Base-by-base conservation (phyloP, 1,284 basidiomycete genomes). In the Somion occarium region DNA sequence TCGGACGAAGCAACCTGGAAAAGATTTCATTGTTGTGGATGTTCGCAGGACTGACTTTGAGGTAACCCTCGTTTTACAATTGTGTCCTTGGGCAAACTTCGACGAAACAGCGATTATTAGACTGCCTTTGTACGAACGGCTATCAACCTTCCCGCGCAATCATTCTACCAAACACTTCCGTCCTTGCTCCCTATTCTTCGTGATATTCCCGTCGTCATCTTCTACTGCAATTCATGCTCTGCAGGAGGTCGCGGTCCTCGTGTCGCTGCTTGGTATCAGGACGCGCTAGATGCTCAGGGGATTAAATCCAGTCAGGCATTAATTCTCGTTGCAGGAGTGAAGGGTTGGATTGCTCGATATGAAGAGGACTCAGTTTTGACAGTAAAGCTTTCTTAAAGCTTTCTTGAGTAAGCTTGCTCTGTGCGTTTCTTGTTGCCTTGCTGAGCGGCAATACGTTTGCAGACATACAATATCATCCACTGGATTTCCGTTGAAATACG, bases 91-190 rank as follows among this genome's bases (percentile, higher is more conserved):
- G 24, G 39, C 26, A 18, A 27, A 43, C 20, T 18, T 25, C 44
- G 52, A n/a, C 11, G 37, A 3, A 19, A 18, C 34, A 15, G n/a
- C n/a, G n/a, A n/a, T 34, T n/a, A 24, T 12, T 48, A 57, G 56
- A 47, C 34, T 23, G 49, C 48, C 9, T 55, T 44, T 46, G 37
- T 57, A 2, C 51, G 48, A 22, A 55, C 56, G 5, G 48, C 56
- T 5, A 53, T 57, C 13, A 57, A 57, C 44, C 49, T 55, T 13
- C 56, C 56, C 19, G 56, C 51, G 2, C 56, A 57, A 19, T 55
- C 56, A 5, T 48, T 57, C 44, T 45, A 57, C 44, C 56, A 57
- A 38, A 48, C 56, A 1, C 49, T 57, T 4, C 49, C 51, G 20
- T 23, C 48, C 13, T 20, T 57, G 15, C 23, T 55, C 3, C 47